phyloP scores from a whole-genome alignment of 768 basidiomycete species.

The Lactarius hatsudake region DNA sequence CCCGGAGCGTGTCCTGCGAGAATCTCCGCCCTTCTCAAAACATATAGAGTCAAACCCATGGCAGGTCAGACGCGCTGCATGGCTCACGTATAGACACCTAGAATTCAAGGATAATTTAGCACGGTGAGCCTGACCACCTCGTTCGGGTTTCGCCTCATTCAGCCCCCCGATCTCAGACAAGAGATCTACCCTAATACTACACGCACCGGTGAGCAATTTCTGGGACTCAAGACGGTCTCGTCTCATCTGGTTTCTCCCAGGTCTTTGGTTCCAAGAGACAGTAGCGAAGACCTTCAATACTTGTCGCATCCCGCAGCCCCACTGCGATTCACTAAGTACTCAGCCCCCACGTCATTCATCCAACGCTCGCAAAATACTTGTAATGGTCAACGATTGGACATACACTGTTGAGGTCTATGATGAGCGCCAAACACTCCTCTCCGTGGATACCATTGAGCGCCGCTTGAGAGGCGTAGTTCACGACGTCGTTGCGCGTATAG shows the following conservation, averaged over 20 bases:
- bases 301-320: constrained; percentile 66
- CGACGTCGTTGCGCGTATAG: constrained; percentile 56
- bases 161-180: constrained; percentile 44
- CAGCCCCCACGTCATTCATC: constrained; percentile 44
- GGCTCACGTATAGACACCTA: constrained; percentile 68
- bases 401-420: constrained; percentile 73
- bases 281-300: constrained; percentile 69
- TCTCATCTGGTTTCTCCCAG: constrained; percentile 28
- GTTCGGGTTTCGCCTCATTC: not conserved
- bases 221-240: no score
- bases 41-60: constrained; percentile 57
- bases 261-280: constrained; percentile 61
- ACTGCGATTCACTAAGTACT: constrained; percentile 62
- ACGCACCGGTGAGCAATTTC: constrained; percentile 50
- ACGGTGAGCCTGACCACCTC: constrained; percentile 44
- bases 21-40: constrained; percentile 24
- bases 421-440: constrained; percentile 34
- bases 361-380: constrained; percentile 55
- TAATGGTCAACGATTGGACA: constrained; percentile 75
- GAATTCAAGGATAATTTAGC: constrained; percentile 68
- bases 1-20: constrained; percentile 40
- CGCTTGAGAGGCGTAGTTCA: constrained; percentile 44
- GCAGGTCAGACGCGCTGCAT: constrained; percentile 85
- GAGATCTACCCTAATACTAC: constrained; percentile 69
- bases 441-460: constrained; percentile 44